These are phyloP conservation scores for Triticum turgidum DNA, from an alignment of 176 grass and related monocot species.

Conservation along the genomic window DNA sequence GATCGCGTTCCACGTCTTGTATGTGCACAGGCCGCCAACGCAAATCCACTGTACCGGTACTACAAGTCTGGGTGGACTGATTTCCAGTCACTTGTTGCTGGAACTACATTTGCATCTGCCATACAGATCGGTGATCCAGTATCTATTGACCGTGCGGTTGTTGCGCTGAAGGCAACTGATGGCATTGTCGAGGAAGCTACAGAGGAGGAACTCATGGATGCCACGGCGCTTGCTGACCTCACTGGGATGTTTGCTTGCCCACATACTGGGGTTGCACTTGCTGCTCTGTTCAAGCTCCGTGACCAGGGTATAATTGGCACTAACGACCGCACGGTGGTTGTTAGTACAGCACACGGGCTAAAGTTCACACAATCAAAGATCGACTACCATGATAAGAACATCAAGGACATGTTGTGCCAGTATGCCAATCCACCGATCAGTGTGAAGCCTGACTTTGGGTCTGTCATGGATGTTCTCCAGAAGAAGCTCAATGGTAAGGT, in stretches of 20 bases:
- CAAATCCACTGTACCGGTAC: conserved; percentile 60
- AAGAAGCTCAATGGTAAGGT: conserved; percentile 60
- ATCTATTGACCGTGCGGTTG: conserved; percentile 62
- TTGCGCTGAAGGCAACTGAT: conserved; percentile 55
- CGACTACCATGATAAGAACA: conserved; percentile 64
- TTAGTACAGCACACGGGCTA: conserved; percentile 76
- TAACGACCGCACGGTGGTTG: conserved; percentile 72
- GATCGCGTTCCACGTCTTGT: conserved; percentile 58
- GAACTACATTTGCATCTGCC: conserved; percentile 69
- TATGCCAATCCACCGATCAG: conserved; percentile 61
- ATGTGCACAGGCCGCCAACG: conserved; percentile 69
- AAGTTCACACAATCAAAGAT: conserved; percentile 90
- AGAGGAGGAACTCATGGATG: conserved; percentile 83
- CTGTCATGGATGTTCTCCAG: conserved; percentile 78
- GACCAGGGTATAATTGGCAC: conserved; percentile 52
- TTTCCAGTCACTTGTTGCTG: conserved; percentile 52
- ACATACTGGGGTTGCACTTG: conserved; percentile 72
- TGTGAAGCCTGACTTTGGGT: conserved; percentile 71
- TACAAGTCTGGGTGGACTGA: conserved; percentile 68
- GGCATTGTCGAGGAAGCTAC: conserved; percentile 78
- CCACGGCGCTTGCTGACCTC: conserved; percentile 60
- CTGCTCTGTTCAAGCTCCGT: conserved; percentile 65
- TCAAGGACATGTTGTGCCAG: conserved; percentile 61
- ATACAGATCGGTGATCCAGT: conserved; percentile 83
- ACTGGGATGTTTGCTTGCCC: conserved; percentile 84